Evolutionary conservation across 306 rosid genomes (phyloP).

Genomic region (Rosa multiflora): DNA sequence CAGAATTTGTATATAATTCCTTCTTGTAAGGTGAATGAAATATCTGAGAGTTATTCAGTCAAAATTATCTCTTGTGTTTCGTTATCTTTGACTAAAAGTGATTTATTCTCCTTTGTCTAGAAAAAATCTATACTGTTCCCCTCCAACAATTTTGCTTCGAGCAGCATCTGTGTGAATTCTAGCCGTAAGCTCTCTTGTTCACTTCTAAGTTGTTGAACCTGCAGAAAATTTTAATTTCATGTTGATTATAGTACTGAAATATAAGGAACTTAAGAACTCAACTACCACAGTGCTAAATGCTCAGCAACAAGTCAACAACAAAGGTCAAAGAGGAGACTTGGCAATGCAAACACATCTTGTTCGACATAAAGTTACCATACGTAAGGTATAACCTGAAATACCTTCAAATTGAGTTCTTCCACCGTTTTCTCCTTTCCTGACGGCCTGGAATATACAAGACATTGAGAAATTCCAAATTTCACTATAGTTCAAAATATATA

Average conservation of each 20-base stretch:
- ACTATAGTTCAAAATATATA: neutral
- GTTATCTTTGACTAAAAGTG: neutral
- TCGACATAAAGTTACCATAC: neutral
- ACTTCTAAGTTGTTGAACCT: constrained; percentile 4
- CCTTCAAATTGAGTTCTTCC: constrained; percentile 13
- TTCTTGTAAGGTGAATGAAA: no score
- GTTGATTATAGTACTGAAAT: neutral
- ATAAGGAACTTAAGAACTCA: neutral
- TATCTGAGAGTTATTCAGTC: no score
- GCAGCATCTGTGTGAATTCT: neutral
- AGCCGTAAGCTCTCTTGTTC: neutral
- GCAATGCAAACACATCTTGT: neutral
- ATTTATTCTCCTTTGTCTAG: neutral
- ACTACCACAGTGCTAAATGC: neutral
- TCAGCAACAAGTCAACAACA: neutral
- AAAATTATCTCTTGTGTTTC: no score
- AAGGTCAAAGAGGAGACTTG: neutral
- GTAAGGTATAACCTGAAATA: neutral
- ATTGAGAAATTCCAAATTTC: constrained; percentile 1
- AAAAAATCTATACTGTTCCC: neutral
- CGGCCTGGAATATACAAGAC: constrained; percentile 10
- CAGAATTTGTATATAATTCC: no score
- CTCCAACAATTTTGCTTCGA: neutral
- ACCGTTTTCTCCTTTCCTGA: neutral
- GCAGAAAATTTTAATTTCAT: neutral